Conservation (phyloP, 2,329 filamentous ascomycete genomes). For the Zymoseptoria passerinii region DNA sequence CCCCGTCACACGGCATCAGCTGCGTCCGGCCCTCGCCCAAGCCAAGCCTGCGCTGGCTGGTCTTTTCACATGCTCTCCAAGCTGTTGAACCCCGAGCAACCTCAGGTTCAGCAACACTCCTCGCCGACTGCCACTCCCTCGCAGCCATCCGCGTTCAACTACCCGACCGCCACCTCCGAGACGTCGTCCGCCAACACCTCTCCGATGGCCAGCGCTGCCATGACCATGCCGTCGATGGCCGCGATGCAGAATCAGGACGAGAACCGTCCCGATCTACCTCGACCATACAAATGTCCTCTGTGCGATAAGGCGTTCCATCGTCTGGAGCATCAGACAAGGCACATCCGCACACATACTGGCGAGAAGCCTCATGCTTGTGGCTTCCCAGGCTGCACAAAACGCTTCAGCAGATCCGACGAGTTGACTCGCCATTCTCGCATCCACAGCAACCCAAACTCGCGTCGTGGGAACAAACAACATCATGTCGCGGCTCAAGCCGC, state of each 20-base stretch:
- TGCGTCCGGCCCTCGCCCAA: not conserved
- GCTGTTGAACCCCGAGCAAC: constrained; percentile 23
- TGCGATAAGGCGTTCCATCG: constrained; percentile 99
- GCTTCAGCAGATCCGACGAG: constrained; percentile 93
- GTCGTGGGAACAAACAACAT: constrained; percentile 79
- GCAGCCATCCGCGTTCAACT: not conserved
- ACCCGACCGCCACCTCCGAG: constrained; percentile 7
- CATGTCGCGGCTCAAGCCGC: constrained; percentile 51
- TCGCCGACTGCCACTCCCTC: constrained; percentile 4
- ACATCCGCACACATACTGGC: constrained; percentile 94
- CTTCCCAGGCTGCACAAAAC: constrained; percentile 92
- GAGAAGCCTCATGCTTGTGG: constrained; percentile 97
- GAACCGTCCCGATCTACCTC: constrained; percentile 74
- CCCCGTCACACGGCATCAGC: not conserved
- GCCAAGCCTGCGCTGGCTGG: constrained; percentile 1
- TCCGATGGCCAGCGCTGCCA: constrained; percentile 37
- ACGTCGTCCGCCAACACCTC: constrained; percentile 8
- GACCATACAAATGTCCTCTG: constrained; percentile 95
- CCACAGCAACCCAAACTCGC: constrained; percentile 97
- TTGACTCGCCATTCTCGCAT: constrained; percentile 94
- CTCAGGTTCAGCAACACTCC: constrained; percentile 9
- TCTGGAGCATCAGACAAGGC: constrained; percentile 82
- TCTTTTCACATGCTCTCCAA: constrained; percentile 24
- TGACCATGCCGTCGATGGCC: constrained; percentile 38
- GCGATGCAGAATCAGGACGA: constrained; percentile 58